These are phyloP conservation scores for Tuber umbilicatum DNA, from an alignment of 495 filamentous ascomycete species.

Conservation along the genomic window DNA sequence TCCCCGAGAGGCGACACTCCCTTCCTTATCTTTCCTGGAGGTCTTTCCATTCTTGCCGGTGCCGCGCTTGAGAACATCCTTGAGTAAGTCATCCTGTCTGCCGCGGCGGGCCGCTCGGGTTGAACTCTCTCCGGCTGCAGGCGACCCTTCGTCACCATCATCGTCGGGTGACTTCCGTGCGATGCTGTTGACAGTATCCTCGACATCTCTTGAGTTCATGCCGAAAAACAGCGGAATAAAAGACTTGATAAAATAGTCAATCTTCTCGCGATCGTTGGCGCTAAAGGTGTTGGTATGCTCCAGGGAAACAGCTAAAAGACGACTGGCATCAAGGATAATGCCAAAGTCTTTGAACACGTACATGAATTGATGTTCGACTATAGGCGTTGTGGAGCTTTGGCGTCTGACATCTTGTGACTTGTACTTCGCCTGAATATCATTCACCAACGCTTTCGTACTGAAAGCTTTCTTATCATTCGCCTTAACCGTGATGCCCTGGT, in stretches of 20 bases:
- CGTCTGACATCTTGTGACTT: constrained; percentile 71
- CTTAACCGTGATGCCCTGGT: constrained; percentile 83
- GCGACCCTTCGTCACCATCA: constrained; percentile 58
- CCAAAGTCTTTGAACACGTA: constrained; percentile 67
- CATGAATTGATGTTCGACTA: constrained; percentile 63
- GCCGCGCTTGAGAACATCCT: constrained; percentile 73
- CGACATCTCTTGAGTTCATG: constrained; percentile 66
- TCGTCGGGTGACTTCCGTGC: constrained; percentile 58
- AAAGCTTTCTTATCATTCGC: constrained; percentile 81
- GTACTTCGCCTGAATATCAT: constrained; percentile 76
- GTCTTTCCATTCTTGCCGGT: constrained; percentile 60
- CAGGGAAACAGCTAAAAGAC: constrained; percentile 68
- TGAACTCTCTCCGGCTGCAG: constrained; percentile 32
- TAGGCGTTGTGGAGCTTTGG: constrained; percentile 53
- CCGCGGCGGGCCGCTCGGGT: constrained; percentile 28
- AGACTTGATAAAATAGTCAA: constrained; percentile 75
- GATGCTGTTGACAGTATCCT: constrained; percentile 67
- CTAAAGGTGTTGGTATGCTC: constrained; percentile 61
- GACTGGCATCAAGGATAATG: constrained; percentile 72
- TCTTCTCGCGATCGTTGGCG: constrained; percentile 63
- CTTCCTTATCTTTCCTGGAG: constrained; percentile 61
- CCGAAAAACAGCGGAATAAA: constrained; percentile 89
- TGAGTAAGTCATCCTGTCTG: constrained; percentile 54
- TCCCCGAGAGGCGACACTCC: constrained; percentile 54
- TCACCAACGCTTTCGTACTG: constrained; percentile 73